Evolutionary conservation across 768 basidiomycete genomes (phyloP), one percentile per base, ranked within the genome.

Genomic region (Neoboletus magnificus): DNA sequence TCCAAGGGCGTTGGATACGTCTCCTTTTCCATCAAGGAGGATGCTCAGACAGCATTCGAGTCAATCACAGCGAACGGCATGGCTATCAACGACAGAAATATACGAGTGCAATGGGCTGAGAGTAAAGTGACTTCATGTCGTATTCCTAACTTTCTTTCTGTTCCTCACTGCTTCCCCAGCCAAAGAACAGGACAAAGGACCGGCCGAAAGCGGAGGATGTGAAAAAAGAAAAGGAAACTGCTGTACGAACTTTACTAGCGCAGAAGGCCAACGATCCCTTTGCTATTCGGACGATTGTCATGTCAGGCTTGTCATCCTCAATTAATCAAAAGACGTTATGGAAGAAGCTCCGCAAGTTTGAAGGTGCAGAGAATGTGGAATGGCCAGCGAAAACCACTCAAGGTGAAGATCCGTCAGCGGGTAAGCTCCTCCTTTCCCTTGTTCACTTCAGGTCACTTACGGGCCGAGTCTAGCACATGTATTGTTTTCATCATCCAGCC

Each of bases 1-100:
- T 94, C 93, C 1, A 97, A 98, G 69, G 96, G 96, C 59, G 94
- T 98, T 22, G 97, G 97, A 57, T 98, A 97, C 67, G 92, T 98
- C 58, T 87, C 92, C 1, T 98, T 96, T 71, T 85, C 93, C 1
- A 78, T 93, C 53, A 83, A 81, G 53, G 91, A 97, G 64, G 97
- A 98, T 71, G 96, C 94, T 8, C 82, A 91, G 64, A 68, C 77
- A 35, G 87, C 87, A 3, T 83, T 86, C 52, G 80, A 84, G 48
- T 81, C 82, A 42, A 79, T 91, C 48, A 75, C 80, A 33, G 77
- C 81, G 55, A 82, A 89, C 41, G 85, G 84, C 1, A 79, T 96
- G 39, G 71, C 69, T 10, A 75, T 91, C 22, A 84, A 84, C 23
- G 86, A 85, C 13, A 78, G 94, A 55, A 82, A 75, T 58, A 69